These are phyloP conservation scores for Juglanconis oblonga DNA, from an alignment of 2,329 filamentous ascomycete species.

Conservation along the genomic window DNA sequence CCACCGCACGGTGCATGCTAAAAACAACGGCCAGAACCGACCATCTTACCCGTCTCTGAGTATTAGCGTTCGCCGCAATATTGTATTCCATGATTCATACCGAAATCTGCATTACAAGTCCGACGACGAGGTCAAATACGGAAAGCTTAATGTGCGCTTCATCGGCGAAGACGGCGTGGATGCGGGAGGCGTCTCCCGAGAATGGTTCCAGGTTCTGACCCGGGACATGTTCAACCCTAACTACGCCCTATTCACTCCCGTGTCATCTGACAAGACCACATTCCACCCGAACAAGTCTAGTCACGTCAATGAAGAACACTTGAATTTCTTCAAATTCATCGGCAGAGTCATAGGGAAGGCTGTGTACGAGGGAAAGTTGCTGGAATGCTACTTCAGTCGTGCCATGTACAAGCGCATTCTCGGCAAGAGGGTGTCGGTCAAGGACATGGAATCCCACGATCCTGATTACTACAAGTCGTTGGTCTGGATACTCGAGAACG, in stretches of 20 bases:
- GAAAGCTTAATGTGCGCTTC: conserved; percentile 97
- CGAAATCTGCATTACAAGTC: conserved; percentile 97
- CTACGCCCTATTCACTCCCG: conserved; percentile 93
- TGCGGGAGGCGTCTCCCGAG: conserved; percentile 92
- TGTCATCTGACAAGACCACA: conserved; percentile 94
- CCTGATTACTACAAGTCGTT: conserved; percentile 99
- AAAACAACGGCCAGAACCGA: conserved; percentile 63
- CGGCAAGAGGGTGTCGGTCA: conserved; percentile 91
- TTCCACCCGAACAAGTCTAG: conserved; percentile 98
- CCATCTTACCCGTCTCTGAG: conserved; percentile 72
- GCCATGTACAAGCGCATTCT: conserved; percentile 98
- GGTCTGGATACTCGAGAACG: conserved; percentile 97
- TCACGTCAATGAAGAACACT: conserved; percentile 89
- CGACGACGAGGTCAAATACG: conserved; percentile 97
- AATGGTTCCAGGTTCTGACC: conserved; percentile 98
- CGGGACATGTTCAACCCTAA: conserved; percentile 99
- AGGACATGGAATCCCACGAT: conserved; percentile 99
- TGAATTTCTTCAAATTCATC: conserved; percentile 99
- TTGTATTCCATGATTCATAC: conserved; percentile 98
- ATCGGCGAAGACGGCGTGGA: conserved; percentile 97
- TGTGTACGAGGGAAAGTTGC: conserved; percentile 88
- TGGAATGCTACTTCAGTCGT: conserved; percentile 98
- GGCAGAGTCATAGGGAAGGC: conserved; percentile 98
- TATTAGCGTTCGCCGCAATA: conserved; percentile 84
- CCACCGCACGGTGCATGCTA: conserved; percentile 80